Conservation (phyloP, 306 rosid species). For the Sindora glabra region DNA sequence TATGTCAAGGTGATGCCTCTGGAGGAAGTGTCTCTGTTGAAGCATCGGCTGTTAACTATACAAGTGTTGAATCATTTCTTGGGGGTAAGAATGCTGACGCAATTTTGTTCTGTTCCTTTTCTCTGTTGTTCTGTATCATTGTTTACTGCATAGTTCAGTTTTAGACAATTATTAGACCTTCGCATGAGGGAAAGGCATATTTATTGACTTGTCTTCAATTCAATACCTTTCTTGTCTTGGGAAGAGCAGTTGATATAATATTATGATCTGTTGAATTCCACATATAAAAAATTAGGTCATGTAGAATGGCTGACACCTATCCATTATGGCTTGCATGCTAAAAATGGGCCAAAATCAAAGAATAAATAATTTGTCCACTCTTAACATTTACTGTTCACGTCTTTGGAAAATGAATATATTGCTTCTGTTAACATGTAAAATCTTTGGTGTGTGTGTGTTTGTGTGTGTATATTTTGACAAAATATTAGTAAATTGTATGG, state of each 20-base stretch:
- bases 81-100: slow-evolving; percentile 41
- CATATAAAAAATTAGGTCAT: not conserved
- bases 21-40: slow-evolving; percentile 20
- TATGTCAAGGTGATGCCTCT: slow-evolving; percentile 29
- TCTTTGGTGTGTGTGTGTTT: not conserved
- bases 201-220: not conserved
- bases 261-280: not conserved
- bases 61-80: slow-evolving; percentile 39
- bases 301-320: not conserved
- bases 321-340: not conserved
- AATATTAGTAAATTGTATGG: slow-evolving; percentile 1
- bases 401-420: not conserved
- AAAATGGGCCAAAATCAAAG: not conserved
- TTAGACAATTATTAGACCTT: not conserved
- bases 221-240: not conserved
- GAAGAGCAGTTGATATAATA: not conserved
- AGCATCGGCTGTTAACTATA: slow-evolving; percentile 43
- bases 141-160: slow-evolving; percentile 8
- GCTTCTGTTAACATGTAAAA: not conserved
- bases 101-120: not conserved
- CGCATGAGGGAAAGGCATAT: not conserved
- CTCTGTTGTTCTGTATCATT: not conserved
- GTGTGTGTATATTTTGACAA: not conserved
- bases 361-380: not conserved
- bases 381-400: not conserved